Percentiles rank a stretch among this genome's conserved stretches.
Evolutionary conservation across 2,329 filamentous ascomycete genomes (phyloP).

Genomic region (Colletotrichum simmondsii): DNA sequence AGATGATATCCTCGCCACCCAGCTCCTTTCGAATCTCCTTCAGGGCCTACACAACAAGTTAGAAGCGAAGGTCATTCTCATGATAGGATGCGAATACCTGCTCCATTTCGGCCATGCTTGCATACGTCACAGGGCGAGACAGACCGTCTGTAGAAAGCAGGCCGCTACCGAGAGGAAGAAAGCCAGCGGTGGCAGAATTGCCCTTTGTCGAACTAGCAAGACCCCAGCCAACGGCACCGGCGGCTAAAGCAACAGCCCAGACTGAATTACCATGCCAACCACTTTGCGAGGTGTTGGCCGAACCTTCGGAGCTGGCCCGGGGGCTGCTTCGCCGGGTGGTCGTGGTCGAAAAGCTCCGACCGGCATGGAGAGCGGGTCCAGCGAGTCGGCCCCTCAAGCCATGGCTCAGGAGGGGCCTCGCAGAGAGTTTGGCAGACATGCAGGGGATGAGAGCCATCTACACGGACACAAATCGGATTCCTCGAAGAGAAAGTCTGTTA

Average conservation of each 20-base stretch:
- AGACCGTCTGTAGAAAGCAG: conserved; percentile 42
- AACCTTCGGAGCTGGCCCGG: not conserved
- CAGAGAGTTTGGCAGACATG: conserved; percentile 43
- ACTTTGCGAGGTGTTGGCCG: conserved; percentile 17
- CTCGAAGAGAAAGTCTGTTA: conserved; percentile 7
- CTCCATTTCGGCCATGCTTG: conserved; percentile 50
- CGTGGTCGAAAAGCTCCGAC: conserved; percentile 38
- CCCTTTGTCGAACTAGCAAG: conserved; percentile 43
- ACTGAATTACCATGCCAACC: conserved; percentile 47
- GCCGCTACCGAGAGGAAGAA: conserved; percentile 37
- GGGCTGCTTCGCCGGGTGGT: conserved; percentile 32
- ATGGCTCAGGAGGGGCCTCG: conserved; percentile 41
- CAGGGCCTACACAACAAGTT: conserved; percentile 57
- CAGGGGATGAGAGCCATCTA: conserved; percentile 33
- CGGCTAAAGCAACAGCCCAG: conserved; percentile 49
- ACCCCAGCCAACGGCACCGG: conserved; percentile 55
- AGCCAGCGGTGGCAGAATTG: conserved; percentile 13
- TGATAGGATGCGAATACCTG: conserved; percentile 32
- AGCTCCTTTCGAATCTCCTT: conserved; percentile 62
- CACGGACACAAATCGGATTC: conserved; percentile 7
- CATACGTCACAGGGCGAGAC: conserved; percentile 47
- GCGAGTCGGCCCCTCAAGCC: conserved; percentile 27
- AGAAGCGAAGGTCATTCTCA: not conserved
- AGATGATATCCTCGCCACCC: conserved; percentile 66
- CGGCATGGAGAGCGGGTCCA: conserved; percentile 21